Base-by-base conservation (phyloP, 129 eudicot genomes). In the Lonicera japonica region DNA sequence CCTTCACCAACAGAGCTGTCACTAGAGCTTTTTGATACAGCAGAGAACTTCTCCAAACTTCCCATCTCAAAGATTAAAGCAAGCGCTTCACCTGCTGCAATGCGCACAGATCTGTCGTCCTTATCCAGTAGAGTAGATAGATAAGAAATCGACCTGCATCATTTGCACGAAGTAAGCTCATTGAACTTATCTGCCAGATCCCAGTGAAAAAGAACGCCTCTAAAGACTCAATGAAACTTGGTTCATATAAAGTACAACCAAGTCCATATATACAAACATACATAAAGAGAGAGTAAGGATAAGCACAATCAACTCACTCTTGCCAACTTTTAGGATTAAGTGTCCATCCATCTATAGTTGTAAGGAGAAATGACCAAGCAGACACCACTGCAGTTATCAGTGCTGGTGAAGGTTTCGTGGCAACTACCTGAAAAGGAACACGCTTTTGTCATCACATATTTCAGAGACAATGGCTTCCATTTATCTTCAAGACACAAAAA, bases 361-460 rank as follows among this genome's bases (percentile, higher is more conserved):
- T 82, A 34, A 92, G 91, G 46, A 92, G 95, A 74, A 92, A 84
- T 22, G 96, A 73, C 98, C 98, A 92, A 29, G 98, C 84, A 39
- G 91, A 85, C 56, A 92, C 88, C 41, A 81, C 85, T 10, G 87
- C 72, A 29, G 98, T 55, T 72, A 85, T 80, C 60, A 85, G 46
- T 64, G 70, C 81, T 5, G 95, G 84, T 2, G 89, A 73, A 38
- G 88, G 90, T 72, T 82, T 92, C 22, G 75, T 56, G 18, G 91
- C 83, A 75, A 85, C 81, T 22, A 92, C 96, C 98, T 92, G 77
- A 70, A 5, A 65, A n/a, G 25, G 21, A 21, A 8, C 36, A 13
- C 12, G 14, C 29, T 24, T 70, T 41, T 56, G 39, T 14, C 13
- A 43, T 43, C 16, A 43, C 13, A 10, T 4, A 43, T 4, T 43